These are phyloP conservation scores for Cardamine occulta DNA, from an alignment of 345 rosid species.

Conservation along the genomic window DNA sequence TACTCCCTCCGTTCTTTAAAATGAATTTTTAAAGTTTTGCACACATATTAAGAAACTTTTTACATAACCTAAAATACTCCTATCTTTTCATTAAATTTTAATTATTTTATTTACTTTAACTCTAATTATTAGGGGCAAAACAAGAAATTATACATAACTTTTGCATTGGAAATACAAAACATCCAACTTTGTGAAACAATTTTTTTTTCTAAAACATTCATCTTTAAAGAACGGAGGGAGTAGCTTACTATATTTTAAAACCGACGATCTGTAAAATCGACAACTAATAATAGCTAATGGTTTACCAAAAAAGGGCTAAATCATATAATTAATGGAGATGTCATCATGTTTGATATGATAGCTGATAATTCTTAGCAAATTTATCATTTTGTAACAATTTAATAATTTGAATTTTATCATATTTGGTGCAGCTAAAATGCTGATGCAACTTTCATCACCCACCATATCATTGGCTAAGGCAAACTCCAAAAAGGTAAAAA, in stretches of 20 bases:
- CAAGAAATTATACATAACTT: too few species aligned
- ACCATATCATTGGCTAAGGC: conserved; percentile 13
- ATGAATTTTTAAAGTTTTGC: too few species aligned
- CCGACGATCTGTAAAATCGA: conserved; percentile 1
- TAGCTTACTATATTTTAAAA: neutral
- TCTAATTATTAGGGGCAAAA: too few species aligned
- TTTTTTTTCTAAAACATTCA: too few species aligned
- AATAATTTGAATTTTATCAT: conserved; percentile 16
- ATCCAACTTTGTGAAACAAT: too few species aligned
- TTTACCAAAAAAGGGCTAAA: conserved; percentile 21
- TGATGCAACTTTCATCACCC: conserved; percentile 36
- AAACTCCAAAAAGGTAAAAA: neutral
- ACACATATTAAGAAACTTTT: too few species aligned
- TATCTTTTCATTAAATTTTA: too few species aligned
- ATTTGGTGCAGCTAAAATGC: conserved; percentile 36
- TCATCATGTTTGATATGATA: conserved; percentile 34
- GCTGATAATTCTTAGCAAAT: conserved; percentile 7
- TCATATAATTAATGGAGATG: conserved; percentile 14
- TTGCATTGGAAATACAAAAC: too few species aligned
- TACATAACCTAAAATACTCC: too few species aligned
- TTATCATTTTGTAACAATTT: conserved; percentile 14
- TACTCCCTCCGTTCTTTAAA: too few species aligned
- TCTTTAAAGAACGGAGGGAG: too few species aligned
- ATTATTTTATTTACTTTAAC: too few species aligned
- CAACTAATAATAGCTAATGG: conserved; percentile 1